Percentiles rank a stretch among this genome's conserved stretches.
These are phyloP conservation scores for Xylaria telfairii DNA, from an alignment of 495 filamentous ascomycete species.

Conservation along the genomic window DNA sequence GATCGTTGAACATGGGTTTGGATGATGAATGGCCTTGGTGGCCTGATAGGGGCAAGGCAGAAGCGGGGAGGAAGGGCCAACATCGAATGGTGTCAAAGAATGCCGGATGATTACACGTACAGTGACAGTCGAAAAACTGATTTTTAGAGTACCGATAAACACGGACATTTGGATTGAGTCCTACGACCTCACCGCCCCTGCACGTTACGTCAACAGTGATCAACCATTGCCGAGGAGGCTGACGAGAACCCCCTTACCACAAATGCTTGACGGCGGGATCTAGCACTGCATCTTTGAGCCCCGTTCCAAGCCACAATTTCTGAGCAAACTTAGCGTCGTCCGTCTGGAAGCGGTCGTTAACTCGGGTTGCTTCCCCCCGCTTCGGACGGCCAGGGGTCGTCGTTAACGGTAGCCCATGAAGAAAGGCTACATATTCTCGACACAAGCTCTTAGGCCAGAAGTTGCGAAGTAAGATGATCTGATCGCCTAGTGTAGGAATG, in stretches of 20 bases:
- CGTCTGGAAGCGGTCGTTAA: conserved; percentile 91
- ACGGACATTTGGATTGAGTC: conserved; percentile 86
- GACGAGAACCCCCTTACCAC: conserved; percentile 35
- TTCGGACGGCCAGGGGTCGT: conserved; percentile 88
- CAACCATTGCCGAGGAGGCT: conserved; percentile 1
- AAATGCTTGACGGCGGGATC: conserved; percentile 39
- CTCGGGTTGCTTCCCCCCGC: conserved; percentile 80
- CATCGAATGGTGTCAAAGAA: neutral
- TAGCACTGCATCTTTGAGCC: conserved; percentile 57
- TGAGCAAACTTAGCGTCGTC: conserved; percentile 77
- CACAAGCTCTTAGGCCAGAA: conserved; percentile 83
- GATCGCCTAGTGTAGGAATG: conserved; percentile 56
- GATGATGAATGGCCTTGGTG: neutral
- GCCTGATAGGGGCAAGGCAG: neutral
- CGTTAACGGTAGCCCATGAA: conserved; percentile 72
- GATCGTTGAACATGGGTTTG: neutral
- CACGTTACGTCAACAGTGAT: conserved; percentile 25
- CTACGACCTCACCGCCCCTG: conserved; percentile 87
- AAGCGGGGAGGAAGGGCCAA: neutral
- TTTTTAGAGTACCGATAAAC: conserved; percentile 89
- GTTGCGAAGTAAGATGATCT: conserved; percentile 77
- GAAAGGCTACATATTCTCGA: conserved; percentile 79
- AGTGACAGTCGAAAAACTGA: conserved; percentile 90
- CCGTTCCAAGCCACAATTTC: conserved; percentile 71
- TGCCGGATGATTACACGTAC: conserved; percentile 54